Evolutionary conservation across 352 stramenopile genomes (phyloP), one percentile per base, ranked within the genome.

Genomic region (Phytophthora pisi): DNA sequence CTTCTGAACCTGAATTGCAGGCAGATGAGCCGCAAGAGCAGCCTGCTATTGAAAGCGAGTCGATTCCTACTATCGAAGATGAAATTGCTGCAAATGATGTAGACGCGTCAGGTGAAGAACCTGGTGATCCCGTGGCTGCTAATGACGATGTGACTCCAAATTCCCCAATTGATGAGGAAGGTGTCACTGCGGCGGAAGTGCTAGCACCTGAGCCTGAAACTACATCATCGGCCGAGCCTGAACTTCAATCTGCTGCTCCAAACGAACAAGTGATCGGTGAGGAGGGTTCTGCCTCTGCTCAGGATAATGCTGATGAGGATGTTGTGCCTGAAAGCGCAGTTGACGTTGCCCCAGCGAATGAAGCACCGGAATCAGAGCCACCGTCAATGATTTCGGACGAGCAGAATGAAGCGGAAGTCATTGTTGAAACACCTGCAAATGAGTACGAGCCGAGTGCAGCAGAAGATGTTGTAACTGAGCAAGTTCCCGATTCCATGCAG

Each of bases 401-500:
- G 46, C 20, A 20, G 8, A 36, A 24, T 38, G 23, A 20, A 49
- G 13, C 42, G 57, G 40, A 64, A 3, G 15, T 23, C 15, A 10
- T 13, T 56, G 30, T 23, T 31, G 20, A 30, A 9, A 7, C 26
- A 31, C 18, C 23, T 42, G 15, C n/a, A 23, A 46, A 43, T 30
- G 51, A 57, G 36, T 7, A 57, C 34, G 57, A 51, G 16, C 34
- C 46, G 15, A 20, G 16, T 55, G 24, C 15, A 31, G 30, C 13
- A 18, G 57, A 63, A 23, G 20, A 30, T 49, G 18, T 26, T 50
- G 43, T 8, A 43, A 8, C 30, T 46, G 40, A n/a, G 1, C 24
- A 60, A 65, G 31, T 26, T n/a, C 20, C 36, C 10, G 54, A 43
- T 23, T 59, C 59, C 18, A 46, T 28, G 50, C 45, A 57, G 4